phyloP scores from a whole-genome alignment of 495 filamentous ascomycete genomes.

The Staphylotrichum longicolle region DNA sequence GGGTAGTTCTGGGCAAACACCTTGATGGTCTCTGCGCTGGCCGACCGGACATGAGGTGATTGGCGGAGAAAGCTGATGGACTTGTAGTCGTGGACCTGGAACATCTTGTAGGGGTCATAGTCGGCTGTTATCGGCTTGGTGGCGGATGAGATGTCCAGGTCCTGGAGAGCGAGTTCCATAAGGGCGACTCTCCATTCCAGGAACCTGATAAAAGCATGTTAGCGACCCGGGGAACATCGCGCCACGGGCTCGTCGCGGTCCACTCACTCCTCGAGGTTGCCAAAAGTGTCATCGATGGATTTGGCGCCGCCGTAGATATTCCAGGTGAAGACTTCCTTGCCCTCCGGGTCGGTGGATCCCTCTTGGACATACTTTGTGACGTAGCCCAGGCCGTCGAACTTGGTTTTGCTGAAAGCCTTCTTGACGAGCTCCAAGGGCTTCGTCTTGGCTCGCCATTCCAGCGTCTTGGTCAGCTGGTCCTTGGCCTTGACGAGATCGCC shows the following conservation, averaged over 20 bases:
- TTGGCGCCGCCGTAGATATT: slow-evolving; percentile 84
- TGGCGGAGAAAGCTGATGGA: slow-evolving; percentile 76
- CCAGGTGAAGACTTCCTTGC: slow-evolving; percentile 66
- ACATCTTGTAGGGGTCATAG: slow-evolving; percentile 79
- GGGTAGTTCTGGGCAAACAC: slow-evolving; percentile 78
- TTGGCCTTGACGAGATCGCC: slow-evolving; percentile 68
- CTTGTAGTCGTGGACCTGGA: slow-evolving; percentile 89
- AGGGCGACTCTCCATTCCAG: slow-evolving; percentile 80
- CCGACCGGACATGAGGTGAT: slow-evolving; percentile 64
- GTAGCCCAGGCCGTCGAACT: slow-evolving; percentile 59
- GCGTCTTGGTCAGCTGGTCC: slow-evolving; percentile 70
- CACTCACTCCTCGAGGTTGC: slow-evolving; percentile 70
- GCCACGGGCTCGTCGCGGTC: no score
- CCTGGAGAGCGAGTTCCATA: slow-evolving; percentile 75
- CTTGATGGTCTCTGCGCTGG: slow-evolving; percentile 73
- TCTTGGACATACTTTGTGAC: slow-evolving; percentile 48
- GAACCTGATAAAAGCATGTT: slow-evolving; percentile 52
- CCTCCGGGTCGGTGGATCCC: slow-evolving; percentile 37
- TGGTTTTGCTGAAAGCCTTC: slow-evolving; percentile 47
- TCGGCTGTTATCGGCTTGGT: slow-evolving; percentile 71
- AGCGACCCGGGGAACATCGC: no score
- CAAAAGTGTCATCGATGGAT: slow-evolving; percentile 67
- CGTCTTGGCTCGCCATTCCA: slow-evolving; percentile 73
- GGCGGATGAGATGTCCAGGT: slow-evolving; percentile 63
- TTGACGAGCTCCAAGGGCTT: slow-evolving; percentile 48